Base-by-base conservation (phyloP, 2,329 filamentous ascomycete species). In the Ilyonectria mors-panacis region DNA sequence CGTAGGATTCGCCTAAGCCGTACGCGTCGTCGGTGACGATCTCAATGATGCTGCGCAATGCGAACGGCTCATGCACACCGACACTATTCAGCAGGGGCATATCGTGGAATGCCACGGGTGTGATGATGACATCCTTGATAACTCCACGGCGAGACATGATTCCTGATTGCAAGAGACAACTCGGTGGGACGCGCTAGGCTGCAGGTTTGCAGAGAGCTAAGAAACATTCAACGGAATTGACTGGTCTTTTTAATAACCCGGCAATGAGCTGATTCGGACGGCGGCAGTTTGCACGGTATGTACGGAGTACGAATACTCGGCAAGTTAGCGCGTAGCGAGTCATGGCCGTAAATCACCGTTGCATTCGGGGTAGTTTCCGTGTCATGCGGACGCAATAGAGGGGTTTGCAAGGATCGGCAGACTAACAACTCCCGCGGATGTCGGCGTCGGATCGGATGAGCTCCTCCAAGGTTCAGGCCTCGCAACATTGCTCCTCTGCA, bases 61-160 rank as follows among this genome's bases (percentile, higher is more conserved):
- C 82, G 23, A 76, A 83, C 6, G 81, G 82, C 60, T 84, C 82
- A 62, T 84, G 81, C 21, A 84, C 81, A 54, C 82, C 81, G 26
- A 83, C 79, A 57, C 81, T 81, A 51, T 84, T 84, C 39, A 84
- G 72, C 70, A 84, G 70, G 19, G 81, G 82, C 80, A 84, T 83
- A 60, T 82, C 81, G 73, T 82, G 82, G 62, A 84, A 83, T 28
- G 81, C 82, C 73, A 84, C 81, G 0, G 81, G 81, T 2, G 81
- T 84, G 69, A 83, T 82, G 51, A 80, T 48, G 42, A 84, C 76
- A 23, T 83, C 76, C 72, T 75, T 76, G 63, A 83, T 83, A n/a
- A 72, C 51, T 6, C 67, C 72, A 19, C 63, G 66, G 59, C 54
- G 69, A 66, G 76, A 58, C 78, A 80, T 80, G 60, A 58, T 70